Evolutionary conservation across 2,329 filamentous ascomycete genomes (phyloP), one percentile per base, ranked within the genome.

Genomic region (Fonsecaea erecta): DNA sequence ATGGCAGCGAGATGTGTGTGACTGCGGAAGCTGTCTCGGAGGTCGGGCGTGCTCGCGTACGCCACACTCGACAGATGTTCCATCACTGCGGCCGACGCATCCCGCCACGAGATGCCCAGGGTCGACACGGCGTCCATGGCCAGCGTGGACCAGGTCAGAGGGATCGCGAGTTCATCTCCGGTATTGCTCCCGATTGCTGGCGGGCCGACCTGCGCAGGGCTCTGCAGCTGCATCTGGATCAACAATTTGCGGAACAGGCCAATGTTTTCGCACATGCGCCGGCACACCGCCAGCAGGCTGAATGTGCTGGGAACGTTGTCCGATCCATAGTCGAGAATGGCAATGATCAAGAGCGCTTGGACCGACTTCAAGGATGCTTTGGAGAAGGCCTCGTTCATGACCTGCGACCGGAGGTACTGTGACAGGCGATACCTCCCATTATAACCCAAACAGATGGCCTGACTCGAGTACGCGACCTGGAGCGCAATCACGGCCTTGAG

Each of bases 371-470:
- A 37, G 14, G 63, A 68, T n/a, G 71, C 61, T 35, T 68, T 62
- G 21, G 69, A 66, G 55, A 72, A 66, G 2, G 71, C 71, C 57
- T 72, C 70, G 26, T 64, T 65, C 30, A 72, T 18, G 4, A 71
- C 71, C 35, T 72, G 64, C 21, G 63, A 64, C 26, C 71, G 55
- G 30, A 71, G 65, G 28, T 70, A 57, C 14, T 64, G 59, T 16
- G 66, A 68, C 26, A 72, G 63, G n/a, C 70, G 61, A 26, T 63
- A 54, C 28, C 71, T 60, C 1, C 71, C 71, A 24, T 71, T 59
- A 56, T 72, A 72, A 14, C 71, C 71, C 12, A 72, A 52, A 51
- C 56, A 65, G 48, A 72, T 71, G 18, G 70, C 71, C 35, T 69
- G 71, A 26, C 66, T 69, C n/a, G 71, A 71, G 58, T 72, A 68